Conservation (phyloP, 257 asterid species). For the Penstemon davidsonii region DNA sequence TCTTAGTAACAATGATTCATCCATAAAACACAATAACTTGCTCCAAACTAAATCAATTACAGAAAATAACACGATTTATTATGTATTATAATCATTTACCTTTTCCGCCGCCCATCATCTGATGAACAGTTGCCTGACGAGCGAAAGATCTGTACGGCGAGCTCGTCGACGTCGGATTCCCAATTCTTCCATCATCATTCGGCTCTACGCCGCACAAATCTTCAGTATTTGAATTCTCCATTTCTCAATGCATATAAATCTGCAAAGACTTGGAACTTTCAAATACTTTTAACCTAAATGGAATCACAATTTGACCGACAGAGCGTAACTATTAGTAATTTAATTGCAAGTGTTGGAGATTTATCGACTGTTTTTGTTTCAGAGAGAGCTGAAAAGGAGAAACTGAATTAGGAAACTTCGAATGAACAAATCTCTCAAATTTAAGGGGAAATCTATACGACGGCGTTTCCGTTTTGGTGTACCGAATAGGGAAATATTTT, state of each 20-base stretch:
- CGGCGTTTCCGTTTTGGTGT: too few species aligned
- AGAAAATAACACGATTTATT: conserved; percentile 5
- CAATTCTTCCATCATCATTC: conserved; percentile 49
- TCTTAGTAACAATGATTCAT: not conserved
- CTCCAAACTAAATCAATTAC: conserved; percentile 9
- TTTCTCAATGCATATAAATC: conserved; percentile 23
- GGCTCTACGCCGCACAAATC: conserved; percentile 55
- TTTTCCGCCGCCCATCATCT: conserved; percentile 77
- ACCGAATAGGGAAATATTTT: too few species aligned
- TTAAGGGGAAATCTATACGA: too few species aligned
- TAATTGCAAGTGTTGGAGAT: too few species aligned
- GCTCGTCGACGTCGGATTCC: conserved; percentile 46
- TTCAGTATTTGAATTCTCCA: conserved; percentile 63
- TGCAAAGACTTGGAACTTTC: too few species aligned
- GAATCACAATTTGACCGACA: too few species aligned
- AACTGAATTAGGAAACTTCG: too few species aligned
- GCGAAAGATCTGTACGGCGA: conserved; percentile 56
- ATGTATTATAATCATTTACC: conserved; percentile 37
- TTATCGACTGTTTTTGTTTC: too few species aligned
- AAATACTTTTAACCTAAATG: too few species aligned
- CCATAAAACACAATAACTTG: not conserved
- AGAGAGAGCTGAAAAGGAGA: too few species aligned
- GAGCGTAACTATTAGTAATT: too few species aligned
- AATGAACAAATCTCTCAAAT: too few species aligned
- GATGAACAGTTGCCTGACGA: conserved; percentile 61